A percentile compares a stretch with the other conserved stretches of the same genome.
phyloP scores from a whole-genome alignment of 768 basidiomycete species.

The Mycena haematopus region DNA sequence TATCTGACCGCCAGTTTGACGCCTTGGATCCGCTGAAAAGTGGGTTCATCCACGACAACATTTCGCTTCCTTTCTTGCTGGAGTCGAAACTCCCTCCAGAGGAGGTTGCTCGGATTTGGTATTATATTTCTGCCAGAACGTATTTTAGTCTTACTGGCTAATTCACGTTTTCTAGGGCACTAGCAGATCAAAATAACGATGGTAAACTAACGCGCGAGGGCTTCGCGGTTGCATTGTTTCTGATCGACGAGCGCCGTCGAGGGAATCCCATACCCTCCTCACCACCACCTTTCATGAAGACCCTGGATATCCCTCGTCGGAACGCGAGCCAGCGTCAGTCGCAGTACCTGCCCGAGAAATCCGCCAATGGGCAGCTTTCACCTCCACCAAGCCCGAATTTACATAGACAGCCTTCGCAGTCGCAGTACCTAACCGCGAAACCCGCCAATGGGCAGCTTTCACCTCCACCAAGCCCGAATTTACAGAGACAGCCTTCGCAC shows the following conservation, averaged over 20 bases:
- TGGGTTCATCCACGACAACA: constrained; percentile 55
- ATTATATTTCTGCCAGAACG: constrained; percentile 29
- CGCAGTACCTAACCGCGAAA: constrained; percentile 1
- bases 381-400: not conserved
- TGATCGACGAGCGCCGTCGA: constrained; percentile 54
- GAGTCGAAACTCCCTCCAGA: constrained; percentile 51
- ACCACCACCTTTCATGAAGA: constrained; percentile 20
- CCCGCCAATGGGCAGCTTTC: not conserved
- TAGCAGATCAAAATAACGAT: constrained; percentile 53
- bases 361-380: not conserved
- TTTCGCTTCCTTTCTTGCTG: constrained; percentile 59
- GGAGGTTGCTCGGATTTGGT: constrained; percentile 55
- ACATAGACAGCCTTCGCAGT: not conserved
- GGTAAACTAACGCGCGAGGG: constrained; percentile 54
- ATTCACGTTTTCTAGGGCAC: constrained; percentile 43
- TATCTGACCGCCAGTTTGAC: constrained; percentile 52
- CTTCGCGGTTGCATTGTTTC: constrained; percentile 59
- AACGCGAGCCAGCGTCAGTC: not conserved
- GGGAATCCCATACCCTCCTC: constrained; percentile 44
- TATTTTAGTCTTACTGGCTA: not conserved
- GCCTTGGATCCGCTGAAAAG: constrained; percentile 46
- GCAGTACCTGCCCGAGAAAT: constrained; percentile 3
- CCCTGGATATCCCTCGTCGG: not conserved
- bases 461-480: not conserved
- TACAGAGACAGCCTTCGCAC: constrained; percentile 1